phyloP scores from a whole-genome alignment of 1,139 yeast genomes.

The Pichia sp. region DNA sequence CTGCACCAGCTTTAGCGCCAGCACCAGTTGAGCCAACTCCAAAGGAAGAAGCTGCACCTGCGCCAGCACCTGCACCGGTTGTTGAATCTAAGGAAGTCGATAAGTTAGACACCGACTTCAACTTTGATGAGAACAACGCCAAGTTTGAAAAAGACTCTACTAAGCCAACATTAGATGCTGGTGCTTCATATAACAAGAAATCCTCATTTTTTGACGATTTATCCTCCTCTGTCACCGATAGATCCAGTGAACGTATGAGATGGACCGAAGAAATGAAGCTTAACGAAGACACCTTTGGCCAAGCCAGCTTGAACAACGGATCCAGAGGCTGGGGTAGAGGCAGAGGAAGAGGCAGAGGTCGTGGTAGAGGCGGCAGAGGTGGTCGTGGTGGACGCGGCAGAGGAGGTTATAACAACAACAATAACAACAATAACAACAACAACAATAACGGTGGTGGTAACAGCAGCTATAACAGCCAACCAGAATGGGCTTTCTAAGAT shows the following conservation, averaged over 20 bases:
- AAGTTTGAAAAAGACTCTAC: slow-evolving; percentile 45
- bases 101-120: slow-evolving; percentile 42
- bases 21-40: too few species aligned
- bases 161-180: slow-evolving; percentile 25
- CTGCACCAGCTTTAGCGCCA: too few species aligned
- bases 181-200: slow-evolving; percentile 56
- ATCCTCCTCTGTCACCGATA: slow-evolving; percentile 51
- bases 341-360: slow-evolving; percentile 23
- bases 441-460: slow-evolving; percentile 11
- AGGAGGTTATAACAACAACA: too few species aligned
- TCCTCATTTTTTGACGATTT: slow-evolving; percentile 82
- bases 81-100: slow-evolving; percentile 11
- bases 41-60: too few species aligned
- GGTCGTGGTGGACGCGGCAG: slow-evolving; percentile 12
- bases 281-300: slow-evolving; percentile 71
- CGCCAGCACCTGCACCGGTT: not conserved
- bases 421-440: slow-evolving; percentile 20
- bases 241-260: slow-evolving; percentile 38
- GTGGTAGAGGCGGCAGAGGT: slow-evolving; percentile 33
- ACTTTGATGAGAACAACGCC: slow-evolving; percentile 71
- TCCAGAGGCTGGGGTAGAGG: slow-evolving; percentile 22
- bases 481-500: slow-evolving; percentile 30
- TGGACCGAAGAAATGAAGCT: slow-evolving; percentile 63
- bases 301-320: slow-evolving; percentile 38
- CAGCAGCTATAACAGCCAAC: slow-evolving; percentile 24